A percentile compares a stretch with the other conserved stretches of the same genome.
These are phyloP conservation scores for Phytophthora palmivora DNA, from an alignment of 352 stramenopile genomes.

Conservation along the genomic window DNA sequence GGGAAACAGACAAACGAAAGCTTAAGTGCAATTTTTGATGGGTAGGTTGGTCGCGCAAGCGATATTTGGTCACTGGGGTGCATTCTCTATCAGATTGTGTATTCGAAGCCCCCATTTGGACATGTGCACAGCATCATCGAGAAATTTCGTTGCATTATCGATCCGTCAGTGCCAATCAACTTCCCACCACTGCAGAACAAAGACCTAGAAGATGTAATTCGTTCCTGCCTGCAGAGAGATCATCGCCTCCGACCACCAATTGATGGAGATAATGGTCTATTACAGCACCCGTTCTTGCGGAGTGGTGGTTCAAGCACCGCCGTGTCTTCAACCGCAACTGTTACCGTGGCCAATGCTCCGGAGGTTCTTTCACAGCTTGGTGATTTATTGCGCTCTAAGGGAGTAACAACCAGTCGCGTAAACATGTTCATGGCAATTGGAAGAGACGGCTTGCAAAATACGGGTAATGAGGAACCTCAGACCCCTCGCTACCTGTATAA, in stretches of 20 bases:
- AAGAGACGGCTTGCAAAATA: conserved; percentile 42
- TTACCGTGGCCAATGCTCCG: conserved; percentile 54
- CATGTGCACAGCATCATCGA: conserved; percentile 94
- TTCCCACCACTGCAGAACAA: conserved; percentile 88
- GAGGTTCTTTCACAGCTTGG: conserved; percentile 56
- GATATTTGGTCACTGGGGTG: conserved; percentile 98
- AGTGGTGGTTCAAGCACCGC: conserved; percentile 33
- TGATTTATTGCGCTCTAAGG: conserved; percentile 53
- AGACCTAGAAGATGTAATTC: conserved; percentile 87
- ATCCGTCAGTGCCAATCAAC: conserved; percentile 91
- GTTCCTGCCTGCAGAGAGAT: conserved; percentile 86
- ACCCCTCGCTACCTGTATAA: conserved; percentile 54
- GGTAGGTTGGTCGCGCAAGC: conserved; percentile 87
- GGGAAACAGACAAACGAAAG: neutral
- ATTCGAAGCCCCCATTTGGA: conserved; percentile 95
- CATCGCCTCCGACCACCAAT: conserved; percentile 83
- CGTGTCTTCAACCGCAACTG: conserved; percentile 27
- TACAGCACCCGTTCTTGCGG: conserved; percentile 87
- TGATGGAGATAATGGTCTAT: conserved; percentile 71
- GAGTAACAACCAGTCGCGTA: conserved; percentile 50
- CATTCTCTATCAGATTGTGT: conserved; percentile 98
- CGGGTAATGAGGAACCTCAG: conserved; percentile 9
- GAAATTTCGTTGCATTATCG: conserved; percentile 96
- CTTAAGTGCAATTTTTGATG: conserved; percentile 3
- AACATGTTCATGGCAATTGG: conserved; percentile 65